phyloP scores from a whole-genome alignment of 805 yeast genomes.

The Dipodascus geniculatus region DNA sequence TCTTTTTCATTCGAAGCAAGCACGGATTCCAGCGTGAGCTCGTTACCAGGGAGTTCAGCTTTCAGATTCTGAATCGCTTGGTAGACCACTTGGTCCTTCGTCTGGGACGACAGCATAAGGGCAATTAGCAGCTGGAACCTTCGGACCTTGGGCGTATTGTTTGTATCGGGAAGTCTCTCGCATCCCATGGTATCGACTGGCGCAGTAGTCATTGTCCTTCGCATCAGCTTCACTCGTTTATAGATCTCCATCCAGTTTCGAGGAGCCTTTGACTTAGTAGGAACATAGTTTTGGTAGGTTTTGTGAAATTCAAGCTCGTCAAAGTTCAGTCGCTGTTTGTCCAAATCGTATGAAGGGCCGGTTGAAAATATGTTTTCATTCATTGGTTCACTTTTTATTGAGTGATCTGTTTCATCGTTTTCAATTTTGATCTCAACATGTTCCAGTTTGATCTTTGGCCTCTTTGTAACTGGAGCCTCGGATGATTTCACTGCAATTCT shows the following conservation, averaged over 20 bases:
- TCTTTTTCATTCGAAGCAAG: constrained; percentile 31
- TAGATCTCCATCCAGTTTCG: constrained; percentile 20
- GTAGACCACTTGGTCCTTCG: constrained; percentile 78
- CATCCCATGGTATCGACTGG: constrained; percentile 91
- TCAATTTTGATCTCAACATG: neutral
- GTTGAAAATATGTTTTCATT: neutral
- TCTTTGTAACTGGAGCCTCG: neutral
- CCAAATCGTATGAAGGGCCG: neutral
- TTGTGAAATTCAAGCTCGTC: neutral
- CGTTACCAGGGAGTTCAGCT: constrained; percentile 33
- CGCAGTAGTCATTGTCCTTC: constrained; percentile 43
- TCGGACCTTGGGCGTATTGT: constrained; percentile 28
- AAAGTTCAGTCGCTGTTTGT: neutral
- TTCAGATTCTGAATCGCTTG: constrained; percentile 58
- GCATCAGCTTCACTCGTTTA: constrained; percentile 43
- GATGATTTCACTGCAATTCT: neutral
- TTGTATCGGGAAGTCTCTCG: constrained; percentile 39
- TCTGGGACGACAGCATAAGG: constrained; percentile 81
- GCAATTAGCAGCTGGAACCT: constrained; percentile 71
- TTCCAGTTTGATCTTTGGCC: neutral
- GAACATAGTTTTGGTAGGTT: neutral
- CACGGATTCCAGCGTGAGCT: constrained; percentile 22
- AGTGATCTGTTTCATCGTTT: neutral
- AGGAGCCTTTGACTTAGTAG: constrained; percentile 12
- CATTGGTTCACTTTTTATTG: neutral